These are phyloP conservation scores for Xylariomycetidae sp. DNA, from an alignment of 2,329 filamentous ascomycete species.

Conservation along the genomic window DNA sequence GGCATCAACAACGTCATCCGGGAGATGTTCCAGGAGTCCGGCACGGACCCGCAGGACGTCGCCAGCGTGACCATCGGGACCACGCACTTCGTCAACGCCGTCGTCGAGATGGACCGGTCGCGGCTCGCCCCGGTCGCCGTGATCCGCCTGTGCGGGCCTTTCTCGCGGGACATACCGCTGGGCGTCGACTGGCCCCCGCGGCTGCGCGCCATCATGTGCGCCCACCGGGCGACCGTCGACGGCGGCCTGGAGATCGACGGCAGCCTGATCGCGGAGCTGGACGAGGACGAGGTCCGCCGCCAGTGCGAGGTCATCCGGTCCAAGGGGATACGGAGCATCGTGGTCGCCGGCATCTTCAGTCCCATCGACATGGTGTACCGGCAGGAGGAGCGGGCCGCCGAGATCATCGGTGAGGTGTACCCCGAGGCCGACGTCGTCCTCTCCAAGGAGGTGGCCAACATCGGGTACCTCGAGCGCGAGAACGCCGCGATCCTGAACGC, in stretches of 20 bases:
- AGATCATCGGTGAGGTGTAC: slow-evolving; percentile 31
- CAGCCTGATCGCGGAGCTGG: slow-evolving; percentile 34
- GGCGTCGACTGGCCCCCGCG: slow-evolving; percentile 46
- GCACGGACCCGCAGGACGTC: slow-evolving; percentile 21
- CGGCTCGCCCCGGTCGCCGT: slow-evolving; percentile 45
- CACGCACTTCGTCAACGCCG: slow-evolving; percentile 53
- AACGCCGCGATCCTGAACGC: slow-evolving; percentile 60
- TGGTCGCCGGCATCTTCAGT: slow-evolving; percentile 42
- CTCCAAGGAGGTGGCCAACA: slow-evolving; percentile 44
- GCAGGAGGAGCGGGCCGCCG: slow-evolving; percentile 41
- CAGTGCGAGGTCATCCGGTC: slow-evolving; percentile 32
- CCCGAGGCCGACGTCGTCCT: slow-evolving; percentile 38
- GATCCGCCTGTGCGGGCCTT: slow-evolving; percentile 45
- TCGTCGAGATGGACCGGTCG: slow-evolving; percentile 44
- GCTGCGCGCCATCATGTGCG: slow-evolving; percentile 38
- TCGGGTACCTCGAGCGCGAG: slow-evolving; percentile 53
- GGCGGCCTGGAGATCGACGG: slow-evolving; percentile 49
- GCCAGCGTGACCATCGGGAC: slow-evolving; percentile 45
- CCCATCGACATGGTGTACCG: slow-evolving; percentile 40
- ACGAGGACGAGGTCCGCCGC: slow-evolving; percentile 31
- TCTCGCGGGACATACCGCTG: slow-evolving; percentile 41
- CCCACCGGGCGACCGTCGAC: slow-evolving; percentile 36
- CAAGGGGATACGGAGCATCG: slow-evolving; percentile 38
- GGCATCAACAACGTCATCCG: slow-evolving; percentile 6
- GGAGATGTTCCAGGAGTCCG: slow-evolving; percentile 13